Evolutionary conservation across 2,329 filamentous ascomycete genomes (phyloP), one percentile per base, ranked within the genome.

Genomic region (Ascochyta lentis): DNA sequence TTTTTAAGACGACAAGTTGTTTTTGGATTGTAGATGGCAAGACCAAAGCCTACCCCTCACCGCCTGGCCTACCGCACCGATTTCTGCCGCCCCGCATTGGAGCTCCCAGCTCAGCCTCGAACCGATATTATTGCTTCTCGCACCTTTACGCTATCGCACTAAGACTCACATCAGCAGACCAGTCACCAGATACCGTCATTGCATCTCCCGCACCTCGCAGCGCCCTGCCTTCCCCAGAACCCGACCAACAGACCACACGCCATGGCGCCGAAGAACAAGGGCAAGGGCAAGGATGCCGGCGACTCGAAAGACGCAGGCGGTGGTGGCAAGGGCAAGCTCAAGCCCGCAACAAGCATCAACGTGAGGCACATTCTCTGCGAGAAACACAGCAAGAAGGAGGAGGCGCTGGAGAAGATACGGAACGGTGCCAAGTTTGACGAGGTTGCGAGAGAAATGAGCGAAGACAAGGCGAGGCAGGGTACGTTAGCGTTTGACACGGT

Each of bases 301-400:
- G 58, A 60, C 67, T 66, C 65, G 49, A 72, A 71, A 68, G 70
- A 54, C 64, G 78, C 78, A 64, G 49, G 40, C 1, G 69, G 67
- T 64, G 78, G 77, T 63, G 72, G 59, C 65, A 78, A 47, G 6
- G 42, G 61, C 58, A 83, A 83, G 64, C 75, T 84, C 61, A 89
- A 88, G 69, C 78, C 85, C 23, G 87, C 86, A 0, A 86, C 88
- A 67, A 81, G 81, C 55, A 89, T 92, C 77, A 90, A 91, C 68
- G 88, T 75, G 48, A 84, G 89, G 37, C 89, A 92, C 74, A 91
- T 92, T 56, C 75, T 90, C 78, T 92, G 90, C 67, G 87, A 88
- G 71, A 93, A 93, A 70, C 86, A 91, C 70, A 77, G 80, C n/a
- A 91, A 88, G 74, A 92, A 91, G 70, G 89, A 92, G 69, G 87